phyloP scores from a whole-genome alignment of 768 basidiomycete genomes.

The Saitozyma sp. region DNA sequence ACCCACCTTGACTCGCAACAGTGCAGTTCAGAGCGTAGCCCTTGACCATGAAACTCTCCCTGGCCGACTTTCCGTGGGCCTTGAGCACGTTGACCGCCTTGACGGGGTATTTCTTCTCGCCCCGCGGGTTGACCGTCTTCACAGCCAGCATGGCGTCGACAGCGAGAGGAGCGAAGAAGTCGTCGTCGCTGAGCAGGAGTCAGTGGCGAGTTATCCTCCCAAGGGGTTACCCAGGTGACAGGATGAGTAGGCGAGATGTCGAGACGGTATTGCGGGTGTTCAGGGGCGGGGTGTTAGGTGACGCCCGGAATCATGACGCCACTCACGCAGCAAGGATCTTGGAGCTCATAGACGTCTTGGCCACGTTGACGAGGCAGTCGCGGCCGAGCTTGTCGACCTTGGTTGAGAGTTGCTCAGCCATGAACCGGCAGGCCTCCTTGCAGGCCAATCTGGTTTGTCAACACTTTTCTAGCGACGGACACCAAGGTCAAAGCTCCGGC shows the following conservation, averaged over 20 bases:
- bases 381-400: conserved; percentile 90
- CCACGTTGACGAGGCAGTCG: conserved; percentile 90
- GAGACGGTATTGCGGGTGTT: not conserved
- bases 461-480: not conserved
- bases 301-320: not conserved
- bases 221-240: not conserved
- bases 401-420: conserved; percentile 94
- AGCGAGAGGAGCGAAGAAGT: conserved; percentile 96
- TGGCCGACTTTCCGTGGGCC: conserved; percentile 91
- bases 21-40: conserved; percentile 99
- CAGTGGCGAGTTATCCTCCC: not conserved
- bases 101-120: conserved; percentile 97
- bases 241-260: not conserved
- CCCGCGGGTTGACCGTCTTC: conserved; percentile 86
- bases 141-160: conserved; percentile 99
- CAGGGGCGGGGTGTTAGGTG: not conserved
- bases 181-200: conserved; percentile 71
- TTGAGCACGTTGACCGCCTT: conserved; percentile 98
- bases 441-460: conserved; percentile 66
- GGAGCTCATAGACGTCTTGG: conserved; percentile 98
- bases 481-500: too few relatives aligned
- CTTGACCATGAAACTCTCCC: conserved; percentile 90
- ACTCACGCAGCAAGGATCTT: conserved; percentile 96
- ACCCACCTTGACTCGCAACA: conserved; percentile 92
- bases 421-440: conserved; percentile 93